phyloP scores from a whole-genome alignment of 345 rosid species.

The Citrus reticulata region DNA sequence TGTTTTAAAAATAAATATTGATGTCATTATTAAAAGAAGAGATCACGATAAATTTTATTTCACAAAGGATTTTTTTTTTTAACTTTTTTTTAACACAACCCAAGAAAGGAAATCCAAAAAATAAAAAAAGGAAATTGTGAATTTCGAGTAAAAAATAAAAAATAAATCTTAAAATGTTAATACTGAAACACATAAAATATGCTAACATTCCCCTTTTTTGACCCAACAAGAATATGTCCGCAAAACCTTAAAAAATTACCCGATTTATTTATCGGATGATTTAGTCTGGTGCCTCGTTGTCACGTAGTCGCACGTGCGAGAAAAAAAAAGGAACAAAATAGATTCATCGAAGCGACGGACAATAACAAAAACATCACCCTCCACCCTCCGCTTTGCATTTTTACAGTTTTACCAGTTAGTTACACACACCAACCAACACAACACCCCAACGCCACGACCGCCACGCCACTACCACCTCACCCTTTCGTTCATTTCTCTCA shows the following conservation, averaged over 20 bases:
- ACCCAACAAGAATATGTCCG: neutral
- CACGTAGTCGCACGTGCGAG: neutral
- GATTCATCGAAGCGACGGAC: neutral
- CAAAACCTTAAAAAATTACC: neutral
- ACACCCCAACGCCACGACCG: neutral
- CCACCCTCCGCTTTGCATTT: neutral
- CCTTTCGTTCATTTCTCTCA: neutral
- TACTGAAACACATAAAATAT: neutral
- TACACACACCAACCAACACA: neutral
- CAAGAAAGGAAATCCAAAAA: too few species aligned
- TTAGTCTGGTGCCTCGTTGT: neutral
- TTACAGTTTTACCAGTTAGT: conserved; percentile 6
- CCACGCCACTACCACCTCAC: neutral
- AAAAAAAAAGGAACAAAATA: neutral
- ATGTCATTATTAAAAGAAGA: too few species aligned
- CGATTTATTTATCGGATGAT: neutral
- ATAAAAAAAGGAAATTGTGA: neutral
- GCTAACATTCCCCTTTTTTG: neutral
- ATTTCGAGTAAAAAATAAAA: neutral
- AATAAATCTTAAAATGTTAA: neutral
- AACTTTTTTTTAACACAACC: too few species aligned
- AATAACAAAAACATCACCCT: neutral
- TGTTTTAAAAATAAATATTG: too few species aligned
- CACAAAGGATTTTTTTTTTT: too few species aligned
- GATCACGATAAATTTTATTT: too few species aligned